Conservation (phyloP, 805 yeast genomes). For the Sugiyamaella marilandica region DNA sequence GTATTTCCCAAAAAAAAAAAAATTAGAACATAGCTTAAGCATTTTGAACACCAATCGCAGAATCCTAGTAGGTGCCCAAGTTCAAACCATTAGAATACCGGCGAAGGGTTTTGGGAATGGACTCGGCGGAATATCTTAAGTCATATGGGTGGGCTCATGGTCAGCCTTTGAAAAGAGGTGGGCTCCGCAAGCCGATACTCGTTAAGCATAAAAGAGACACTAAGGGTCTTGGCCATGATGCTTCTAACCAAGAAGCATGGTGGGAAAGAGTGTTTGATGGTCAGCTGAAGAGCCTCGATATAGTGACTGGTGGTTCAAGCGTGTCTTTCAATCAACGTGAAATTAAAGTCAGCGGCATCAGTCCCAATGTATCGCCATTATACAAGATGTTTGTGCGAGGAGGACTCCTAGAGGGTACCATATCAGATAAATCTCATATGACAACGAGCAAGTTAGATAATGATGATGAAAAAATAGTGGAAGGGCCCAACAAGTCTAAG, state of each 20-base stretch:
- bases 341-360: conserved; percentile 40
- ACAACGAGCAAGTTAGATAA: conserved; percentile 21
- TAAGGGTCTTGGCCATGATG: conserved; percentile 80
- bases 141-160: conserved; percentile 93
- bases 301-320: conserved; percentile 27
- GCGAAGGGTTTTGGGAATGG: conserved; percentile 42
- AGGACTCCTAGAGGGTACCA: conserved; percentile 64
- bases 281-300: conserved; percentile 73
- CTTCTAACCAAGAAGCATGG: conserved; percentile 82
- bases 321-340: conserved; percentile 55
- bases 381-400: conserved; percentile 87
- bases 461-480: conserved; percentile 12
- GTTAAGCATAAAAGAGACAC: conserved; percentile 88
- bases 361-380: conserved; percentile 61
- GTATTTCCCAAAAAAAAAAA: background rate
- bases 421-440: conserved; percentile 16
- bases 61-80: no score
- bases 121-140: conserved; percentile 65
- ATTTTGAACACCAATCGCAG: no score
- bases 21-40: background rate
- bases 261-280: conserved; percentile 97
- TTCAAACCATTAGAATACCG: no score
- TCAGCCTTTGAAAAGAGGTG: conserved; percentile 73
- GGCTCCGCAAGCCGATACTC: conserved; percentile 75
- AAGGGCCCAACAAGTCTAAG: conserved; percentile 19